Conservation (phyloP, 495 filamentous ascomycete species). For the Chaetomium cochliodes region DNA sequence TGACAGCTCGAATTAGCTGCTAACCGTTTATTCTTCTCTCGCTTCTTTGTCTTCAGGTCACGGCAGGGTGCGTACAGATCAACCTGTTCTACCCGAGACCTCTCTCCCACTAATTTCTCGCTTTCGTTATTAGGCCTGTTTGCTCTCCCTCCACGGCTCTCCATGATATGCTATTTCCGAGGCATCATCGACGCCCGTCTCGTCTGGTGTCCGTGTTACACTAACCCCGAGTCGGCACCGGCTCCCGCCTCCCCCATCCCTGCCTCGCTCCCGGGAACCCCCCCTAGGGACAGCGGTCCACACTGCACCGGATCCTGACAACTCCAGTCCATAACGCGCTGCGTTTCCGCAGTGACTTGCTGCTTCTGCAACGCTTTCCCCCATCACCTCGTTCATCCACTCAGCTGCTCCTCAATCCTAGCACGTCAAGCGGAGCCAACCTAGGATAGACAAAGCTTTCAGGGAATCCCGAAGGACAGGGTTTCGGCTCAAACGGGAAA, state of each 20-base stretch:
- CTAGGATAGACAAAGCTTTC: slow-evolving; percentile 3
- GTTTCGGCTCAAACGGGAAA: slow-evolving; percentile 30
- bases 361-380: neutral
- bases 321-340: slow-evolving; percentile 1
- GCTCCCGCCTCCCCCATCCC: slow-evolving; percentile 2
- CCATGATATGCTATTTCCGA: neutral
- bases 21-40: neutral
- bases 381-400: neutral
- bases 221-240: slow-evolving; percentile 7
- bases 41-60: neutral
- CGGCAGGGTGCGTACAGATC: neutral
- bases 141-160: no score
- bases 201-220: slow-evolving; percentile 9
- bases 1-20: slow-evolving; percentile 7
- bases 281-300: slow-evolving; percentile 5
- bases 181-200: slow-evolving; percentile 1
- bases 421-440: slow-evolving; percentile 17
- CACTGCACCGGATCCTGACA: slow-evolving; percentile 12
- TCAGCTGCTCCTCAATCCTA: slow-evolving; percentile 2
- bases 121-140: neutral
- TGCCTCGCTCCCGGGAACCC: slow-evolving; percentile 1
- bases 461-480: slow-evolving; percentile 12
- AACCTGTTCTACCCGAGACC: neutral
- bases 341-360: slow-evolving; percentile 2
- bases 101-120: neutral